Base-by-base conservation (phyloP, 2,329 filamentous ascomycete genomes). In the Alternaria gaisen region DNA sequence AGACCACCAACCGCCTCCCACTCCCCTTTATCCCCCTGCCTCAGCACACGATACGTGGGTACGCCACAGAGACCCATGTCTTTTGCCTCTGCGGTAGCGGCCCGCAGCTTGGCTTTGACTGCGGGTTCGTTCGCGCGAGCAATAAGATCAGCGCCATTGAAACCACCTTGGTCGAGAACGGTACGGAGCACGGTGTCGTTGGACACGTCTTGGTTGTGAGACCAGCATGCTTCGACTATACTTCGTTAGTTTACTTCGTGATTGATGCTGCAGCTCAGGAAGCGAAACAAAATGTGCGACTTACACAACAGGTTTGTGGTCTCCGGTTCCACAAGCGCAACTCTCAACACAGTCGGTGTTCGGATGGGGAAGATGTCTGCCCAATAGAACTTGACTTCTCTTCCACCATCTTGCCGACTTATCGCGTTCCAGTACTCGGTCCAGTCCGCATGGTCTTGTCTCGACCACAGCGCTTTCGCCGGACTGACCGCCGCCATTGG, bases 381-480 rank as follows among this genome's bases (percentile, higher is more conserved):
- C 71, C 72, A 77, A 5, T 70, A 60, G 40, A 77, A 78, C 3
- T 69, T 60, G 8, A 78, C 73, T 1, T 53, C 52, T 32, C 67
- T 67, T 40, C 75, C 69, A 16, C 41, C 58, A 53, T 74, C 69
- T 20, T 77, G 74, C 7, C 41, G 50, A 52, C 72, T 72, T 18
- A 77, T 61, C 1, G 74, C 68, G 32, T 77, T 78, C 76, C 74
- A 77, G 34, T 65, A 77, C 11, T 58, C 61, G 1, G 67, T 65
- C 75, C 74, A 78, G 41, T 77, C 74, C 4, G 63, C 66, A 28
- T 76, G 73, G 46, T 78, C 76, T 24, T 73, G 73, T 26, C 63
- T 61, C 22, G 67, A 61, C 69, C 72, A 77, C 3, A 57, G 28
- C 9, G 70, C 67, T 59, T 78, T 77, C 7, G 67, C 42, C 24